Conservation (phyloP, 495 filamentous ascomycete genomes). For the Daldinia loculata region DNA sequence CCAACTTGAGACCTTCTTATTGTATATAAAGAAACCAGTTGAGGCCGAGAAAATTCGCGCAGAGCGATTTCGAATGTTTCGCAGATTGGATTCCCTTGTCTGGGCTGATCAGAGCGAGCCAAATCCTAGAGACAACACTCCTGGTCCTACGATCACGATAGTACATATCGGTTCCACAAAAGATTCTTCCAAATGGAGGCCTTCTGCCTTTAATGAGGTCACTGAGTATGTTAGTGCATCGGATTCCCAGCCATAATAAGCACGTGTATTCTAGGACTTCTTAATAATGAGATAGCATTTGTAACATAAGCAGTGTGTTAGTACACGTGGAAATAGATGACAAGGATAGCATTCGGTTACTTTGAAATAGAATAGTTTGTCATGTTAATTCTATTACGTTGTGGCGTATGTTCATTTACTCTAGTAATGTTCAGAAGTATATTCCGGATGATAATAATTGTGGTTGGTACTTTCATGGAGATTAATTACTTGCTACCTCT, state of each 20-base stretch:
- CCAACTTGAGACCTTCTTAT: constrained; percentile 46
- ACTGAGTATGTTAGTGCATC: constrained; percentile 27
- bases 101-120: constrained; percentile 38
- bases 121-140: background rate
- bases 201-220: constrained; percentile 40
- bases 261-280: background rate
- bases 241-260: constrained; percentile 3
- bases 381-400: too few species aligned
- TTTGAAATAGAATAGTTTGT: too few species aligned
- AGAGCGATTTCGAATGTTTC: constrained; percentile 38
- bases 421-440: too few species aligned
- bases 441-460: too few species aligned
- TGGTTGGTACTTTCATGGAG: too few species aligned
- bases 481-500: too few species aligned
- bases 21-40: constrained; percentile 36
- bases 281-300: too few species aligned
- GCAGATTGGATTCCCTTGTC: constrained; percentile 34
- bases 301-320: too few species aligned
- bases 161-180: constrained; percentile 42
- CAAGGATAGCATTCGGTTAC: too few species aligned
- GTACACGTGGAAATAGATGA: too few species aligned
- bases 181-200: constrained; percentile 33
- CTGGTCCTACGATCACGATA: constrained; percentile 28
- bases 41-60: constrained; percentile 40
- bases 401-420: too few species aligned